Conservation (phyloP, 352 stramenopile genomes). For the Elongisporangium undulatum region DNA sequence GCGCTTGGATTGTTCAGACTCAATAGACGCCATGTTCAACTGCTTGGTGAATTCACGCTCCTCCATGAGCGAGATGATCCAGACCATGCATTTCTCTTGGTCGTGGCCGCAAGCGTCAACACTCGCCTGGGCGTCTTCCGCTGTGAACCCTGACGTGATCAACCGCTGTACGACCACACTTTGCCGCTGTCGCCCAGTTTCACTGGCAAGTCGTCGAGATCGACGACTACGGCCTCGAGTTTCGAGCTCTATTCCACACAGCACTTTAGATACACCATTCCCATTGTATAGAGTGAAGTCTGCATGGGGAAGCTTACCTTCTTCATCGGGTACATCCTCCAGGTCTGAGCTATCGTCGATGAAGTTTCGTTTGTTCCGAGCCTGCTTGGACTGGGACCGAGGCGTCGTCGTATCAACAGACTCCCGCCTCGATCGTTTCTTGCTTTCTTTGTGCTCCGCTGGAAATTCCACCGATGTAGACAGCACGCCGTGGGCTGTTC, state of each 20-base stretch:
- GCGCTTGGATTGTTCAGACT: slow-evolving; percentile 67
- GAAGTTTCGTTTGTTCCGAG: neutral
- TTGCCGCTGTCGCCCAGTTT: slow-evolving; percentile 24
- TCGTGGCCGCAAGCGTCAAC: slow-evolving; percentile 50
- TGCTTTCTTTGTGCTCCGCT: neutral
- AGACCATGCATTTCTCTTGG: slow-evolving; percentile 72
- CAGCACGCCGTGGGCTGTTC: neutral
- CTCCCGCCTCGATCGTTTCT: neutral
- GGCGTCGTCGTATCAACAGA: neutral
- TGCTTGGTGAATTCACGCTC: slow-evolving; percentile 67
- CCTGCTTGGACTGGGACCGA: neutral
- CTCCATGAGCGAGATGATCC: slow-evolving; percentile 72
- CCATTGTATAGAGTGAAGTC: neutral
- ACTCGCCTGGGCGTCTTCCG: slow-evolving; percentile 60
- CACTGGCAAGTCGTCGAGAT: slow-evolving; percentile 11
- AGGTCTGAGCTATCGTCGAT: neutral
- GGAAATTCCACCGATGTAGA: neutral
- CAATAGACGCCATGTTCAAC: slow-evolving; percentile 69
- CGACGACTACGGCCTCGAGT: neutral
- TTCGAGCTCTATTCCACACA: neutral
- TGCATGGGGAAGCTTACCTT: neutral
- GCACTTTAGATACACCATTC: neutral
- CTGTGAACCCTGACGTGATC: slow-evolving; percentile 54
- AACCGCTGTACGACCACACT: slow-evolving; percentile 59
- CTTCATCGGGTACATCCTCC: neutral